Conservation (phyloP, 176 grass and related monocot genomes). For the Lolium rigidum region DNA sequence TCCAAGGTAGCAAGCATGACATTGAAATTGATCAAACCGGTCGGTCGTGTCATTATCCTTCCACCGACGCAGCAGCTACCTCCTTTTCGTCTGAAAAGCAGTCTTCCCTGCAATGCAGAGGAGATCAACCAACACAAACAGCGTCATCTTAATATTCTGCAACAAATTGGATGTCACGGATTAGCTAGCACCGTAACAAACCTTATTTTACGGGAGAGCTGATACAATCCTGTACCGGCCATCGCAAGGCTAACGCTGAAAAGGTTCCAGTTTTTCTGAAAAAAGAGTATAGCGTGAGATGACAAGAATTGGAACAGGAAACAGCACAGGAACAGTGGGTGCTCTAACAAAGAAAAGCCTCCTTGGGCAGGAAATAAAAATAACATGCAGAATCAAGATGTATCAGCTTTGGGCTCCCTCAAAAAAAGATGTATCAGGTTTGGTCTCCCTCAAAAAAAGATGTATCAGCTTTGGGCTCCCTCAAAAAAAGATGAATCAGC, state of each 20-base stretch:
- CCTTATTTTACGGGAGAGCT: slow-evolving; percentile 79
- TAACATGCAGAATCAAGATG: background rate
- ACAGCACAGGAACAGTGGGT: background rate
- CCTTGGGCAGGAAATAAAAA: background rate
- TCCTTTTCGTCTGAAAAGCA: slow-evolving; percentile 61
- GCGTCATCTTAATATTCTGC: background rate
- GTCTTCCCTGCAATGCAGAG: slow-evolving; percentile 59
- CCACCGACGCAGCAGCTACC: background rate
- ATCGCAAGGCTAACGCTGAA: slow-evolving; percentile 75
- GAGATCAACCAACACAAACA: background rate
- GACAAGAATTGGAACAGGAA: background rate
- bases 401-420: too few relatives aligned
- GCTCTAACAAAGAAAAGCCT: background rate
- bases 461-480: too few relatives aligned
- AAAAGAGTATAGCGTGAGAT: background rate
- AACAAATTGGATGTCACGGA: background rate
- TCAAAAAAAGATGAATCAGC: too few relatives aligned
- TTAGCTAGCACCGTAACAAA: background rate
- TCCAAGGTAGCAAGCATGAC: too few relatives aligned
- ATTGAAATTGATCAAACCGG: too few relatives aligned
- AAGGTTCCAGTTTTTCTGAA: slow-evolving; percentile 92
- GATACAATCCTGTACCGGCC: slow-evolving; percentile 61
- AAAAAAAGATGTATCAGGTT: too few relatives aligned
- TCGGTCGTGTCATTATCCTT: slow-evolving; percentile 35
- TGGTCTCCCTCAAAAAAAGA: too few relatives aligned